phyloP scores from a whole-genome alignment of 805 yeast genomes.

The Wickerhamiella allomyrinae region DNA sequence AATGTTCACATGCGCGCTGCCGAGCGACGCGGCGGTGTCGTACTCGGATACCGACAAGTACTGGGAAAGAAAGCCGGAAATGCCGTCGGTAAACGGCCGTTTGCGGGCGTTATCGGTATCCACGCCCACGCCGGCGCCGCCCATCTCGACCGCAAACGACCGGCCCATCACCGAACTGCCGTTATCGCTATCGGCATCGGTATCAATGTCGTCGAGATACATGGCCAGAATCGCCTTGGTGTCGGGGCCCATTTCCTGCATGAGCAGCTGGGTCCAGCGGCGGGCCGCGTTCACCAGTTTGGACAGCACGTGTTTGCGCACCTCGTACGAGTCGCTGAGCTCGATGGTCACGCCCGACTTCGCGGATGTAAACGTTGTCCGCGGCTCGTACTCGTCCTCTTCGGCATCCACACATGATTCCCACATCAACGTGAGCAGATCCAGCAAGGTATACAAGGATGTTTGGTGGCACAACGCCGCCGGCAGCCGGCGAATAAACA shows the following conservation, averaged over 20 bases:
- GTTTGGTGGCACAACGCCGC: slow-evolving; percentile 61
- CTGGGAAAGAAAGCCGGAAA: slow-evolving; percentile 63
- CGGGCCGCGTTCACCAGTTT: slow-evolving; percentile 44
- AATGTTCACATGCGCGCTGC: background rate
- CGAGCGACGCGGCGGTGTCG: background rate
- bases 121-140: slow-evolving; percentile 51
- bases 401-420: slow-evolving; percentile 75
- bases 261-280: slow-evolving; percentile 49
- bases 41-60: slow-evolving; percentile 32
- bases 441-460: slow-evolving; percentile 66
- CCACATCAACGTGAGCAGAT: slow-evolving; percentile 61
- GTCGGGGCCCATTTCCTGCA: slow-evolving; percentile 52
- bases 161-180: slow-evolving; percentile 59
- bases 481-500: slow-evolving; percentile 52
- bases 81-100: slow-evolving; percentile 33
- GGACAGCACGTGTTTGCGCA: slow-evolving; percentile 58
- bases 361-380: slow-evolving; percentile 42
- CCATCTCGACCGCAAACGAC: slow-evolving; percentile 82
- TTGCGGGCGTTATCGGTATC: slow-evolving; percentile 41
- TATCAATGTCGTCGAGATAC: slow-evolving; percentile 34
- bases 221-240: slow-evolving; percentile 65
- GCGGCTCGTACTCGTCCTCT: slow-evolving; percentile 71
- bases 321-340: slow-evolving; percentile 59
- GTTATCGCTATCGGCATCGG: slow-evolving; percentile 23
- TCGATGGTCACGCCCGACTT: slow-evolving; percentile 35